Evolutionary conservation across 2,329 filamentous ascomycete genomes (phyloP), one percentile per base, ranked within the genome.

Genomic region (Parastagonospora nodorum): DNA sequence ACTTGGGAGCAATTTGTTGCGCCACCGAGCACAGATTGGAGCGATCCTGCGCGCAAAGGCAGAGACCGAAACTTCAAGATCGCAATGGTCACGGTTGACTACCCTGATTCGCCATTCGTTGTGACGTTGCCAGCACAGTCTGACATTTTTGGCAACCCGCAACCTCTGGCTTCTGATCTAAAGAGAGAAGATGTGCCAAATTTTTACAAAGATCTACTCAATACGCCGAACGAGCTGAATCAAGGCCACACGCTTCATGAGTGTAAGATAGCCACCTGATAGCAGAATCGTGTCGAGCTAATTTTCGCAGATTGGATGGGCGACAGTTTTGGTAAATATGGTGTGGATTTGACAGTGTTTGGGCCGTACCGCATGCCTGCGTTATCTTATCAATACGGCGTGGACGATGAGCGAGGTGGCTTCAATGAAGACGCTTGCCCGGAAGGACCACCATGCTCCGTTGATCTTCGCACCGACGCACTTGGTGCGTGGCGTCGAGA

Each of bases 51-150:
- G 0, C 70, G 66, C 30, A 77, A 72, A 49, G 80, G 81, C 7
- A 74, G 75, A 2, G 69, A 68, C 30, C 75, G 80, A 14, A 82
- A 83, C 68, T 83, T 83, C 72, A 82, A 82, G 55, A 83, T 83
- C 50, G 81, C 80, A 5, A 75, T 83, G 52, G 76, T 83, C 24
- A 72, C 77, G 1, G 74, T 83, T 30, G 81, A 83, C 64, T 83
- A 82, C 55, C 64, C 75, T 0, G 79, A 83, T 48, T 65, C 65
- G 41, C 73, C 78, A 2, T 83, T 83, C 58, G 76, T 77, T 19
- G 74, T 83, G 47, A 82, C 78, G 0, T 71, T 76, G 40, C 57
- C 73, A 3, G 60, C 76, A 5, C 73, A 75, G 27, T 80, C 79
- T 4, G 80, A 78, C 31, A 74, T 81, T 14, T 83, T 81, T 60